Evolutionary conservation across 352 stramenopile species (phyloP), one percentile per base, ranked within the genome.

Genomic region (Phytophthora multivora): DNA sequence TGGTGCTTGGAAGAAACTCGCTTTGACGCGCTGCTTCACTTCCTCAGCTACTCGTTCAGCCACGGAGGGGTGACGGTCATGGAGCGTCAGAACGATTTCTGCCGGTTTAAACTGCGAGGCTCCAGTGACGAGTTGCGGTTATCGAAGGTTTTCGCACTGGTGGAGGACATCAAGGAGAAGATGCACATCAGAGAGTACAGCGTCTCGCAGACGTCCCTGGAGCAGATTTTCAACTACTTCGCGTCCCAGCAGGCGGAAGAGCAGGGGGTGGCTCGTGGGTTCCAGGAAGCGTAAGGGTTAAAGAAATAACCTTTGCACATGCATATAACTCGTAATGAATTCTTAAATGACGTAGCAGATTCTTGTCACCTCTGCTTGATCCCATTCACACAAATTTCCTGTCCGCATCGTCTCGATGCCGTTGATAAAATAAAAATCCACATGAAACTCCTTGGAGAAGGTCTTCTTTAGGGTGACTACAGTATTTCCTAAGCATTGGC

Each of bases 161-260:
- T 97, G 11, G 88, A 97, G 71, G 57, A 60, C 0, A 57, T 67
- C 15, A 87, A 89, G 52, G 39, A 63, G 7, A 60, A 79, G 47
- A 59, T 93, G 51, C 26, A 74, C 43, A 93, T 97, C 47, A 71
- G 80, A 12, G 88, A 96, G 48, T 97, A 97, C 73, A 88, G 79
- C 36, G 73, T 97, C n/a, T 93, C 73, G 25, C 89, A 97, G 60
- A 96, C 88, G 8, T 92, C 88, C 16, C 52, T 97, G 31, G 89
- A 97, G 74, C 90, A 97, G 64, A 92, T 97, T 19, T 97, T 97
- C 71, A 96, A 97, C 62, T 72, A 65, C 12, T 97, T 97, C 51
- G 90, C 90, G 2, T 73, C 71, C 5, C 71, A 95, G 39, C 88
- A 97, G 58, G 28, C 55, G 6, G 75, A 86, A 42, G 74, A 83